Evolutionary conservation across 805 yeast species (phyloP).

Genomic region (Ogataea pini): DNA sequence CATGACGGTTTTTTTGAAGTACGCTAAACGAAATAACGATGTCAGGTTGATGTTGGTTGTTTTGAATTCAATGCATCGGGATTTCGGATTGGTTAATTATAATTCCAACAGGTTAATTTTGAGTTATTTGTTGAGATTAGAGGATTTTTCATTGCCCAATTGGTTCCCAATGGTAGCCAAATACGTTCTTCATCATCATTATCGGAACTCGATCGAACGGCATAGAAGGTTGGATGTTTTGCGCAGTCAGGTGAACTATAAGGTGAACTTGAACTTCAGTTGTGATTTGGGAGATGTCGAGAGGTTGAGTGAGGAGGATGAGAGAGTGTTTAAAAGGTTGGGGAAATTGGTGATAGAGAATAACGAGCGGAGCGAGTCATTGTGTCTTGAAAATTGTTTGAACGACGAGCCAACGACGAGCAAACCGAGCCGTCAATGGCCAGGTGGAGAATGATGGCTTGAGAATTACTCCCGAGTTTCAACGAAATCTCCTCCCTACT

Average conservation of each 20-base stretch:
- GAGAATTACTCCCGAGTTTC: too few relatives aligned
- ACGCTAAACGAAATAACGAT: constrained; percentile 11
- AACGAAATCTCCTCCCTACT: too few relatives aligned
- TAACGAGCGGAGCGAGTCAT: neutral
- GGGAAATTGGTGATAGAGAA: neutral
- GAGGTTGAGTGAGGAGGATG: constrained; percentile 5
- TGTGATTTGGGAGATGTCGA: constrained; percentile 3
- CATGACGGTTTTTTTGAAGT: constrained; percentile 24
- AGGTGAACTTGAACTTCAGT: constrained; percentile 13
- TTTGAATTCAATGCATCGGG: constrained; percentile 18
- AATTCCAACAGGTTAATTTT: constrained; percentile 20
- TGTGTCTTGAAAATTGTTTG: neutral
- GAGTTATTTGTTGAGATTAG: constrained; percentile 14
- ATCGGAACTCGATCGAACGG: constrained; percentile 18
- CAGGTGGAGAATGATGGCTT: too few relatives aligned
- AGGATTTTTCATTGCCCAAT: constrained; percentile 13
- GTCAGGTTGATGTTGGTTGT: constrained; percentile 19
- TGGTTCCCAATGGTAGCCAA: constrained; percentile 24
- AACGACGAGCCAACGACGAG: too few relatives aligned
- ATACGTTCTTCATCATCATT: constrained; percentile 21
- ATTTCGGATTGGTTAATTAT: constrained; percentile 18
- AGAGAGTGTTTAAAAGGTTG: neutral
- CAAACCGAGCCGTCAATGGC: too few relatives aligned
- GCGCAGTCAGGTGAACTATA: constrained; percentile 18
- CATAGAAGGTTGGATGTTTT: constrained; percentile 22